Evolutionary conservation across 139 green algal species (phyloP).

Genomic region (Eudorina sp.): DNA sequence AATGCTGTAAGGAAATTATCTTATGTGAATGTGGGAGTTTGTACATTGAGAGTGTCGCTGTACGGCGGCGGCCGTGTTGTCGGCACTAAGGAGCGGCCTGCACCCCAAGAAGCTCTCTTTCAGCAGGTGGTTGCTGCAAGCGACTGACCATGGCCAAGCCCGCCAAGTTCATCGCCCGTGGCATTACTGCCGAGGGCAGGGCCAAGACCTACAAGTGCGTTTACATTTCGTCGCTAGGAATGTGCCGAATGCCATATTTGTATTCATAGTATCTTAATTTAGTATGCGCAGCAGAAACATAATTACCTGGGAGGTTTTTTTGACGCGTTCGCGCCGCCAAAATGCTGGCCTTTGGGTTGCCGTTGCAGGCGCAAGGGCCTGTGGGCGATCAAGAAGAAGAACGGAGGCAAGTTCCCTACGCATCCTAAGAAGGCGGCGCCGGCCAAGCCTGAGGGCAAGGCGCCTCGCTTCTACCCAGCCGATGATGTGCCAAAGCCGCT

Average conservation of each 20-base stretch:
- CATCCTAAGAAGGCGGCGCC: conserved; percentile 75
- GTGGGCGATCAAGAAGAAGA: conserved; percentile 97
- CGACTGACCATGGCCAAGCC: conserved; percentile 49
- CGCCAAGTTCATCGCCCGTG: conserved; percentile 49
- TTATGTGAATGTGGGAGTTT: too few relatives aligned
- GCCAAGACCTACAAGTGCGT: conserved; percentile 56
- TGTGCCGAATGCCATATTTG: not conserved
- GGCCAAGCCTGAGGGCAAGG: conserved; percentile 64
- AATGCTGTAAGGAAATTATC: too few relatives aligned
- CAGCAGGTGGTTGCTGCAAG: conserved; percentile 28
- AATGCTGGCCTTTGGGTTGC: conserved; percentile 30
- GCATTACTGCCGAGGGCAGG: conserved; percentile 48
- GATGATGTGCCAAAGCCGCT: conserved; percentile 92
- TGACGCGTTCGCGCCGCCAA: conserved; percentile 22
- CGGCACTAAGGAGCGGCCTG: not conserved
- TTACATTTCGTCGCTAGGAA: not conserved
- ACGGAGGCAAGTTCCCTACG: conserved; percentile 94
- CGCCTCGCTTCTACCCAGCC: conserved; percentile 93
- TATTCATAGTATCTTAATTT: not conserved
- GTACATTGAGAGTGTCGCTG: not conserved
- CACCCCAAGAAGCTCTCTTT: not conserved
- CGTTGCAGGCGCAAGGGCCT: conserved; percentile 67
- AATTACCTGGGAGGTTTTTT: not conserved
- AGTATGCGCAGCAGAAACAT: not conserved
- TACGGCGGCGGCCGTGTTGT: not conserved